These are phyloP conservation scores for Komagataella mondaviorum DNA, from an alignment of 805 yeast species.

Conservation along the genomic window DNA sequence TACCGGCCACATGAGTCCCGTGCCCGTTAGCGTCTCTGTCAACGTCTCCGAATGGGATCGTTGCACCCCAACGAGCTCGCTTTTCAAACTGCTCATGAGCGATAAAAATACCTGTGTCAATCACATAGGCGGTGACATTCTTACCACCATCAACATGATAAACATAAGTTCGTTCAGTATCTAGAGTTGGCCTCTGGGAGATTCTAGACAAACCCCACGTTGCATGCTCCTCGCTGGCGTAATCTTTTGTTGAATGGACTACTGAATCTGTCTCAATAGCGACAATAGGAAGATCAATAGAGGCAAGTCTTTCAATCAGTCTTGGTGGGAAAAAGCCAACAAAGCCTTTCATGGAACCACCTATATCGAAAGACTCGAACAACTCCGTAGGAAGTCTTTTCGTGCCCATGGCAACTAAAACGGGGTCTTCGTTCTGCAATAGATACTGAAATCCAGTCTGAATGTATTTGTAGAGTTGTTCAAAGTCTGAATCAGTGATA, in stretches of 20 bases:
- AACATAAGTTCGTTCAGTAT: background rate
- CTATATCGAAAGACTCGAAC: background rate
- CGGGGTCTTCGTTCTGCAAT: background rate
- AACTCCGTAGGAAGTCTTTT: background rate
- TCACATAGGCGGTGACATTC: conserved; percentile 58
- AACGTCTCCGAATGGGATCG: conserved; percentile 34
- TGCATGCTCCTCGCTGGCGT: background rate
- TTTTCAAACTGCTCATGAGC: conserved; percentile 53
- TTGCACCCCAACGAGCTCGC: conserved; percentile 44
- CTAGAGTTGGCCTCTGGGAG: background rate
- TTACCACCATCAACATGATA: conserved; percentile 24
- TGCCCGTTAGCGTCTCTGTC: conserved; percentile 63
- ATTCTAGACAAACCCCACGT: background rate
- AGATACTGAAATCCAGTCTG: background rate
- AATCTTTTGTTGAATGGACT: background rate
- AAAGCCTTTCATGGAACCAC: background rate
- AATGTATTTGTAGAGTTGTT: background rate
- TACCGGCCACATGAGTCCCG: conserved; percentile 90
- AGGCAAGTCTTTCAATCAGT: background rate
- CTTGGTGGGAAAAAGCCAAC: background rate
- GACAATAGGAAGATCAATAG: background rate
- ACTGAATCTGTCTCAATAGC: background rate
- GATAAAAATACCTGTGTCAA: conserved; percentile 71
- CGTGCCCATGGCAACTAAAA: background rate
- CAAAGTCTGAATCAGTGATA: background rate